Evolutionary conservation across 345 rosid genomes (phyloP), one percentile per base, ranked within the genome.

Genomic region (Hibiscus trionum): DNA sequence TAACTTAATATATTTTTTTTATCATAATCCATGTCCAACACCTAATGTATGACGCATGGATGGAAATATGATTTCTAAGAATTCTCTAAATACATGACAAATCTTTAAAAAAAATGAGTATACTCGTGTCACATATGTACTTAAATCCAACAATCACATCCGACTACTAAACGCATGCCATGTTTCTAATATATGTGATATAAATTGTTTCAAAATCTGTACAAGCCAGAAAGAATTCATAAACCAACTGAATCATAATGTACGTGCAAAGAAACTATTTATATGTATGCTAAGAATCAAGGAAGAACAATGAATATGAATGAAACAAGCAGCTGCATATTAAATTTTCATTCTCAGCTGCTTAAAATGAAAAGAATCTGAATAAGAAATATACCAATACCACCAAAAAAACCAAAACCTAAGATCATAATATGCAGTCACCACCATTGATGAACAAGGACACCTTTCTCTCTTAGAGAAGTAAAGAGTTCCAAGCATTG

Each of bases 401-500:
- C 58, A 53, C 21, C 21, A 56, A 56, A 57, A 75, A 17, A 55
- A 55, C 5, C 10, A 56, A 63, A 29, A 55, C 44, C 72, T 26
- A 26, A 3, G 42, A 17, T 7, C 7, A 47, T 14, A 46, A 12
- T 15, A 47, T 11, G 52, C 53, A 47, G 5, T 15, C 16, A 47
- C 53, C 53, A 47, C 53, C 53, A 47, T 47, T 47, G 53, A 47
- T 93, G 99, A 73, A 96, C 99, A 73, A 93, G 93, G 70, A 93
- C 95, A 29, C 98, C 99, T 52, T 88, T 83, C 42, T 90, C 85
- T 78, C 98, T 86, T 37, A 93, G 87, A 52, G 96, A 87, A 77
- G 78, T 80, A 70, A 93, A 89, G 71, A 96, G 85, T 27, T 89
- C 84, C 80, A 92, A 76, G 85, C 99, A 95, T 59, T 95, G 96